Evolutionary conservation across 345 rosid species (phyloP), one percentile per base, ranked within the genome.

Genomic region (Euphorbia tirucalli): DNA sequence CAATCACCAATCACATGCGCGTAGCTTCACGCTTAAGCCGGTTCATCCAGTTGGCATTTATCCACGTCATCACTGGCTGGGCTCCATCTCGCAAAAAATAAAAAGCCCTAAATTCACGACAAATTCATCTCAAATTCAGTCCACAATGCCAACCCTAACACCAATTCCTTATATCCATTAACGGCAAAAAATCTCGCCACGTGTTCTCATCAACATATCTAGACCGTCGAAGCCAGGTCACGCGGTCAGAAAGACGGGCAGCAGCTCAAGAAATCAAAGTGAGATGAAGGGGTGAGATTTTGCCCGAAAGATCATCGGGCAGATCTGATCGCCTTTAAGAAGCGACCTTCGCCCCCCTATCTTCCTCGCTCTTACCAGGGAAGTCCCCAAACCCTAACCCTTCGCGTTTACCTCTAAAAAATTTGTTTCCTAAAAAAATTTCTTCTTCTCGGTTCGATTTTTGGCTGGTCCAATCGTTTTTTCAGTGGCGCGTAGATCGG

Each of bases 241-340:
- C n/a, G 4, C 58, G 87, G 86, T 68, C 83, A 78, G 79, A 19
- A 18, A 2, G 1, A 6, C 24, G 82, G 87, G 79, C 78, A 79
- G 14, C 21, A 13, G 81, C 77, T 75, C 69, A 22, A 65, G 46
- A 21, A 41, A 11, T 5, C 13, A 58, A 66, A 43, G 3, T 16
- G 0, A 11, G 75, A 55, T 21, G 50, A 52, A 75, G 76, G 86
- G 78, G 14, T 22, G 7, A 2, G 69, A 71, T 63, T 5, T 3
- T 85, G 83, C 84, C 89, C 89, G 84, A 31, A 14, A 19, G 9
- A 7, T 9, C 3, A 0, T 0, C 77, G 91, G 91, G 83, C 81
- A 85, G 87, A 85, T 85, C 88, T 82, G 72, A 28, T 77, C 14
- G 80, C 82, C 91, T 87, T 87, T 85, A 87, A 87, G 86, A 80